phyloP scores from a whole-genome alignment of 306 rosid genomes.

The Dalbergia cochinchinensis region DNA sequence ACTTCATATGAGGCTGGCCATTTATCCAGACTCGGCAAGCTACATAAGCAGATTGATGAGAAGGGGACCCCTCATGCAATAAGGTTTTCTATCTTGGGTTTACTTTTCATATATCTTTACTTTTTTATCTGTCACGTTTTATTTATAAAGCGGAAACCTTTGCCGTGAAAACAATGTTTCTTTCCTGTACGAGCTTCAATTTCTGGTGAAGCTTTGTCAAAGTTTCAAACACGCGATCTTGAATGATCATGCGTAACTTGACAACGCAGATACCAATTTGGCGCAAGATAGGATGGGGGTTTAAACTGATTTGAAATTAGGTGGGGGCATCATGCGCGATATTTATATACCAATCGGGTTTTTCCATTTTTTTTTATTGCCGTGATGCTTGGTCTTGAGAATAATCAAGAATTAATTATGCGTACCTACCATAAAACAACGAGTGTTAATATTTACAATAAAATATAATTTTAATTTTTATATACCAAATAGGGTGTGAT shows the following conservation, averaged over 20 bases:
- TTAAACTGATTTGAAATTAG: conserved; percentile 58
- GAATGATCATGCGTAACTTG: conserved; percentile 56
- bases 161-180: conserved; percentile 36
- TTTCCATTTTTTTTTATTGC: background rate
- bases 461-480: too few species aligned
- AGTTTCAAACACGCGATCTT: conserved; percentile 57
- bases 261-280: conserved; percentile 45
- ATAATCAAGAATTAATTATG: background rate
- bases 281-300: conserved; percentile 6
- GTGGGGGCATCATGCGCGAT: conserved; percentile 25
- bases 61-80: conserved; percentile 27
- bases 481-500: too few species aligned
- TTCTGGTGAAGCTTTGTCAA: conserved; percentile 36
- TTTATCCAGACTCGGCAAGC: conserved; percentile 27
- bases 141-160: background rate
- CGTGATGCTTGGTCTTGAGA: background rate
- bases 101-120: background rate
- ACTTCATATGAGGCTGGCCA: conserved; percentile 5
- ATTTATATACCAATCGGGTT: background rate
- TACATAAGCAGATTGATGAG: conserved; percentile 18
- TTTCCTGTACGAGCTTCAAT: conserved; percentile 10
- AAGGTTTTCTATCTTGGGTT: background rate
- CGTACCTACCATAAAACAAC: background rate
- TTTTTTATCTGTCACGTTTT: conserved; percentile 11
- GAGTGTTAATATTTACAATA: background rate